Conservation (phyloP, 148 eudicot species). For the Dysphania ambrosioides region DNA sequence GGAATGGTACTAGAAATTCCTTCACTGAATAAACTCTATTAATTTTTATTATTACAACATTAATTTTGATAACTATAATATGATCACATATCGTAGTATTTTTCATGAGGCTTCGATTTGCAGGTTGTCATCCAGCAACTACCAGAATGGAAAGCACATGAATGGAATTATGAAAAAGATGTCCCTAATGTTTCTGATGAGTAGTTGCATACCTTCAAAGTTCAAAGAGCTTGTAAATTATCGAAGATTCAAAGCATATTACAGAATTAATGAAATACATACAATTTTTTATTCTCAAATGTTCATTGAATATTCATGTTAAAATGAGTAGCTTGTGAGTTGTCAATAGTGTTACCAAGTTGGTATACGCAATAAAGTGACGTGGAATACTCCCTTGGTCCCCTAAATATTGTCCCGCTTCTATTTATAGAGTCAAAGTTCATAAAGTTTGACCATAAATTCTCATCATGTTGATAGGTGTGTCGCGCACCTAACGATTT, state of each 20-base stretch:
- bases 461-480: no score
- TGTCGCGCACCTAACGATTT: no score
- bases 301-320: not conserved
- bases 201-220: not conserved
- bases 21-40: not conserved
- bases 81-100: not conserved
- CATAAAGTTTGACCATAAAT: no score
- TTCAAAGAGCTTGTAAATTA: conserved; percentile 20
- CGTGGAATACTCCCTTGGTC: no score
- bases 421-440: no score
- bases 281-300: not conserved
- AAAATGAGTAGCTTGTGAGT: not conserved
- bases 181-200: conserved; percentile 33
- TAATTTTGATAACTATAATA: no score
- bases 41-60: no score
- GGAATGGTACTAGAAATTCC: conserved; percentile 55
- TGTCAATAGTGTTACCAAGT: no score
- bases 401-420: no score
- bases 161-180: conserved; percentile 57
- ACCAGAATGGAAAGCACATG: conserved; percentile 95
- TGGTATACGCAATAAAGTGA: no score
- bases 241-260: no score
- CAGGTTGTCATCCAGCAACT: conserved; percentile 84
- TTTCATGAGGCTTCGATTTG: conserved; percentile 10
- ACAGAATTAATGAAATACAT: not conserved